Evolutionary conservation across 306 rosid species (phyloP).

Genomic region (Rosa multiflora): DNA sequence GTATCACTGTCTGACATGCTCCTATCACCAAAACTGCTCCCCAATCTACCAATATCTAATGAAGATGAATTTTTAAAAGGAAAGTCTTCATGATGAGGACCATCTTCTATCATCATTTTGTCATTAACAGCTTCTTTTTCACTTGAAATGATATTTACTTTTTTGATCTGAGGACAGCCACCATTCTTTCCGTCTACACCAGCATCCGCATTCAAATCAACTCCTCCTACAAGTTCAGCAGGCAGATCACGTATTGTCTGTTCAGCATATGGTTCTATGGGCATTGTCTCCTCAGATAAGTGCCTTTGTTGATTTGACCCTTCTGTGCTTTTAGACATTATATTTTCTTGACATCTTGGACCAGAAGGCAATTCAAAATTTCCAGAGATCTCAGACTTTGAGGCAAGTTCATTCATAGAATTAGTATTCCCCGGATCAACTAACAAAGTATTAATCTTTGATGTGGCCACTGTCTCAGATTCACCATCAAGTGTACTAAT

Average conservation of each 20-base stretch:
- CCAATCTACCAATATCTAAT: constrained; percentile 20
- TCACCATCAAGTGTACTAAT: constrained; percentile 37
- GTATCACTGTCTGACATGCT: constrained; percentile 35
- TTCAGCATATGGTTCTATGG: constrained; percentile 35
- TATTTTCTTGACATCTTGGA: constrained; percentile 32
- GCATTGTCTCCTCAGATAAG: constrained; percentile 30
- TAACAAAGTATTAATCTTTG: constrained; percentile 34
- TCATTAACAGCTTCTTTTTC: constrained; percentile 31
- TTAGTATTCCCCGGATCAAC: constrained; percentile 34
- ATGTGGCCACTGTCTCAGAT: constrained; percentile 37
- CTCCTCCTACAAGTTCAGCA: constrained; percentile 15
- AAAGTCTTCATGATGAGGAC: constrained; percentile 32
- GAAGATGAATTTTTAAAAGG: constrained; percentile 40
- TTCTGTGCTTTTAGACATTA: constrained; percentile 23
- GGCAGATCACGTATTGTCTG: constrained; percentile 27
- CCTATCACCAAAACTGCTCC: constrained; percentile 30
- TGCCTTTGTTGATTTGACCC: constrained; percentile 37
- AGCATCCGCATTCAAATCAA: constrained; percentile 34
- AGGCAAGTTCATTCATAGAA: constrained; percentile 37
- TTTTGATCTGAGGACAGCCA: constrained; percentile 33
- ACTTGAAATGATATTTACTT: constrained; percentile 25
- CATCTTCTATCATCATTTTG: constrained; percentile 27
- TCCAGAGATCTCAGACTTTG: constrained; percentile 30
- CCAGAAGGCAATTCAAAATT: constrained; percentile 27
- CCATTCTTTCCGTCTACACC: constrained; percentile 30